Conservation (phyloP, 192 early-diverging fungal genomes). For the Gamsiella multidivaricata region DNA sequence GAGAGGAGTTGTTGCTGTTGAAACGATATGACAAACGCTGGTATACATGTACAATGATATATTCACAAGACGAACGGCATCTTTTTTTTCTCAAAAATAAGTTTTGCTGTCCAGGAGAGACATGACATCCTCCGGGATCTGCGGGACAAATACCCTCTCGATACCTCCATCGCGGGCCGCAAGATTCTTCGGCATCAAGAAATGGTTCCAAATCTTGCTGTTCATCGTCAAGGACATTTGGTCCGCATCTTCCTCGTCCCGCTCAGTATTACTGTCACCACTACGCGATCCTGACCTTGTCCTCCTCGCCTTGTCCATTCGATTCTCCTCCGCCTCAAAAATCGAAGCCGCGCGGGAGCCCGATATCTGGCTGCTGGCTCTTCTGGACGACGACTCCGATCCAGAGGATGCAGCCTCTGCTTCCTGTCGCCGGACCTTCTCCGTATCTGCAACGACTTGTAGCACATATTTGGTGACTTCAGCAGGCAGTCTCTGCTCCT, state of each 20-base stretch:
- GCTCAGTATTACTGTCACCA: not conserved
- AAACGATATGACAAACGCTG: too few species aligned
- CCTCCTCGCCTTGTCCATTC: too few species aligned
- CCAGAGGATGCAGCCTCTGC: not conserved
- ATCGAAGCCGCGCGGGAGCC: too few species aligned
- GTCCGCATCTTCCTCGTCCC: not conserved
- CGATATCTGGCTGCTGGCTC: not conserved
- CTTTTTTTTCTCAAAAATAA: not conserved
- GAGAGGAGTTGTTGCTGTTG: too few species aligned
- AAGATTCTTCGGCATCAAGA: constrained; percentile 23
- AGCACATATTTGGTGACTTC: constrained; percentile 82
- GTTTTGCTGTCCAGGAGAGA: constrained; percentile 16
- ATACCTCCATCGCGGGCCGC: constrained; percentile 10
- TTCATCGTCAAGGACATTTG: not conserved
- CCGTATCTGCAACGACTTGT: constrained; percentile 74
- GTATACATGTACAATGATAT: not conserved
- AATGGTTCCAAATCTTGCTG: constrained; percentile 23
- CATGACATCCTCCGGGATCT: constrained; percentile 46
- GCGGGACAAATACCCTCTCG: constrained; percentile 30
- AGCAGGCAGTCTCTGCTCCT: constrained; percentile 74
- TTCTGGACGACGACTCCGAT: not conserved
- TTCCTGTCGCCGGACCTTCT: constrained; percentile 41
- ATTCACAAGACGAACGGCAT: not conserved
- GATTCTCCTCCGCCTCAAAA: too few species aligned
- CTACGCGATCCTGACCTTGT: not conserved